Evolutionary conservation across 495 filamentous ascomycete genomes (phyloP).

Genomic region (Penicillium herquei): DNA sequence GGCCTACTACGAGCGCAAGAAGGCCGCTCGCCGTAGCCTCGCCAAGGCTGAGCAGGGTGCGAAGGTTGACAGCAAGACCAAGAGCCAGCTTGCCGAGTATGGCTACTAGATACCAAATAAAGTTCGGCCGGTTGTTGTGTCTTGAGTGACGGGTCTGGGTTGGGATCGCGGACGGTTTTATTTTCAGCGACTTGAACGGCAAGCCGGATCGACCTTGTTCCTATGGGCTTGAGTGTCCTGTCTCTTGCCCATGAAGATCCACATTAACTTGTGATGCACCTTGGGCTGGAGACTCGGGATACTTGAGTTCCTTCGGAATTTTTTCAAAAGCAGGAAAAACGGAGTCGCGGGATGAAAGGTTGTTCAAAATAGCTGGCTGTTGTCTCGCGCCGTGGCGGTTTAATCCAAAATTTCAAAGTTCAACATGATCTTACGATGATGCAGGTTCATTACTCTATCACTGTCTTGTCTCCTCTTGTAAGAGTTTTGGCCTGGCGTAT

Average conservation of each 20-base stretch:
- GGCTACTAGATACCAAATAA: conserved; percentile 64
- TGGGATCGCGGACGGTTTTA: conserved; percentile 48
- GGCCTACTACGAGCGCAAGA: conserved; percentile 99
- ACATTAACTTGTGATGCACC: conserved; percentile 37
- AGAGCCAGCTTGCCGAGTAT: conserved; percentile 66
- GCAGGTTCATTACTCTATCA: conserved; percentile 9
- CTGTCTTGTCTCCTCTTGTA: background rate
- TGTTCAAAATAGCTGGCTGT: conserved; percentile 49
- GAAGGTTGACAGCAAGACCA: conserved; percentile 73
- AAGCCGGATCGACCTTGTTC: conserved; percentile 44
- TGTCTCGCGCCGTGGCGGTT: conserved; percentile 50
- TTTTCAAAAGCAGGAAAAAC: conserved; percentile 36
- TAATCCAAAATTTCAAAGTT: conserved; percentile 49
- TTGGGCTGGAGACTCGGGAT: conserved; percentile 26
- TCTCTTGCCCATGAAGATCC: conserved; percentile 31
- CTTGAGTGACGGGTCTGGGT: conserved; percentile 41
- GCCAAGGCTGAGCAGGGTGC: conserved; percentile 89
- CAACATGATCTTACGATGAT: conserved; percentile 38
- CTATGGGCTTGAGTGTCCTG: conserved; percentile 12
- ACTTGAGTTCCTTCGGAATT: conserved; percentile 26
- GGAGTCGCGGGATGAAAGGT: conserved; percentile 48
- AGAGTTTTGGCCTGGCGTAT: no score
- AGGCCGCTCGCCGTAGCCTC: conserved; percentile 83
- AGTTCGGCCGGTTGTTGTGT: conserved; percentile 49
- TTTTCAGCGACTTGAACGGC: conserved; percentile 44